Evolutionary conservation across 129 eudicot genomes (phyloP).

Genomic region (Logfia minima): DNA sequence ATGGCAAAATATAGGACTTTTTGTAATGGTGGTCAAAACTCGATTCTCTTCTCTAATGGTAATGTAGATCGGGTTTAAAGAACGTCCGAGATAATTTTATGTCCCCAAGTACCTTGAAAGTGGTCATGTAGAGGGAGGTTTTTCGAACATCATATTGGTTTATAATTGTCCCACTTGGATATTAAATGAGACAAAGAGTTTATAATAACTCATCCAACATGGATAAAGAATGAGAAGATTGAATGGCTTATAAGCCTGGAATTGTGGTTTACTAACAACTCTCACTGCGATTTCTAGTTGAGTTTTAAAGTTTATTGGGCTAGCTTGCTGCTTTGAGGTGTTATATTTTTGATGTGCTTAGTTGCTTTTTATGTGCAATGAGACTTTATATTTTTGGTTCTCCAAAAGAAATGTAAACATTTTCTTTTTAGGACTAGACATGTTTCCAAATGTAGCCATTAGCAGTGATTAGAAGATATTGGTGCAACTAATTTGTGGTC

Average conservation of each 20-base stretch:
- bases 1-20: not conserved
- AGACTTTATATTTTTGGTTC: constrained; percentile 1
- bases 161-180: not conserved
- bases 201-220: not conserved
- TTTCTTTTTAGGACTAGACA: constrained; percentile 10
- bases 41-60: too few relatives aligned
- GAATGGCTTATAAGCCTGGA: not conserved
- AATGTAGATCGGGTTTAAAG: not conserved
- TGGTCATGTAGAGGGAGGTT: not conserved
- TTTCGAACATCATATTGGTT: not conserved
- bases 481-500: not conserved
- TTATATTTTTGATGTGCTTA: not conserved
- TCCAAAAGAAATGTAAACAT: not conserved
- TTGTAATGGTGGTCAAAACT: too few relatives aligned
- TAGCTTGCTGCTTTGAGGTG: too few relatives aligned
- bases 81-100: too few relatives aligned
- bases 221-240: not conserved
- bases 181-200: not conserved
- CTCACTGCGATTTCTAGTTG: not conserved
- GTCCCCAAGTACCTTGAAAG: not conserved
- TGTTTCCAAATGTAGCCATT: not conserved
- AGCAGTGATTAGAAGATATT: not conserved
- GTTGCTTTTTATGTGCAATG: not conserved
- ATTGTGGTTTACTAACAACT: not conserved
- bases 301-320: too few relatives aligned